Base-by-base conservation (phyloP, 1,284 basidiomycete species). In the Ganoderma multipileum region DNA sequence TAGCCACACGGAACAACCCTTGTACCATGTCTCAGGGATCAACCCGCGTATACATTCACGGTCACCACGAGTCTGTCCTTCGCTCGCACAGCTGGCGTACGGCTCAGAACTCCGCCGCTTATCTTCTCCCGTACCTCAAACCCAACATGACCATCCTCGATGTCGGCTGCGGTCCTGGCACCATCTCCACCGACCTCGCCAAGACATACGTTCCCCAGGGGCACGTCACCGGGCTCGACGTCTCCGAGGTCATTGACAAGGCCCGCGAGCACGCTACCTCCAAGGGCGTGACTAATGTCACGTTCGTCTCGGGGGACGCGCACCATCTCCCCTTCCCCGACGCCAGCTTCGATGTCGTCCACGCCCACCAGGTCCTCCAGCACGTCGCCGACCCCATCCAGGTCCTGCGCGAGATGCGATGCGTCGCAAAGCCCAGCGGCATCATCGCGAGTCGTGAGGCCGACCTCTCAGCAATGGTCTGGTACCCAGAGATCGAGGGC, bases 101-200 rank as follows among this genome's bases (percentile, higher is more conserved):
- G 16, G 83, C 78, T 8, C 72, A 78, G 52, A 84, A 84, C 71
- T 83, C 83, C 0, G 81, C 82, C 12, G 80, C 78, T 0, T 84
- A 85, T 69, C 78, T 86, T 7, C 70, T 86, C 41, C 75, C 78
- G n/a, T 73, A 77, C 59, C 75, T 85, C 66, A 75, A 80, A 41
- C 80, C 82, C 1, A 68, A 75, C 68, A 82, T 84, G 79, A 76
- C 76, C 68, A 79, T 85, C 68, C 82, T 85, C 59, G 85, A 85
- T 68, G 72, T 85, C 52, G 84, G 83, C 14, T 86, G 83, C 65
- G 83, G 85, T 0, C 84, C 84, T 0, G 84, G 84, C 0, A 84
- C 82, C 16, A 85, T 85, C 72, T 83, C 81, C 1, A 70, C 74
- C 54, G 82, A 82, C 68, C 73, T 86, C 23, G 83, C 84, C 6